Conservation (phyloP, 1,284 basidiomycete species). For the Stygiomarasmius scandens region DNA sequence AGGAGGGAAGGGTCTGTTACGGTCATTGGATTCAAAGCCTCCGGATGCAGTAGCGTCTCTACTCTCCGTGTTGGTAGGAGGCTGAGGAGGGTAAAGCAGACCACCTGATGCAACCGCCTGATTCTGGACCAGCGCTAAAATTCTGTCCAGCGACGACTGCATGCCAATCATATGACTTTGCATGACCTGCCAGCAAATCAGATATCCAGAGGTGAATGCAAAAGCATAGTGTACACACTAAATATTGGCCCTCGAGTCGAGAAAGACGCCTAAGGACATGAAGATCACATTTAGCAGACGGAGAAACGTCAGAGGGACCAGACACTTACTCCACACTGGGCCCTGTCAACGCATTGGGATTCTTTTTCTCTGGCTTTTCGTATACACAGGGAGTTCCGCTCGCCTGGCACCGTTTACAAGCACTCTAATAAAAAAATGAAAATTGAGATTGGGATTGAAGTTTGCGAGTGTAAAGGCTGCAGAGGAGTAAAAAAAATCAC, state of each 20-base stretch:
- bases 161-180: conserved; percentile 90
- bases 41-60: conserved; percentile 10
- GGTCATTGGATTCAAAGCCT: conserved; percentile 32
- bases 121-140: conserved; percentile 66
- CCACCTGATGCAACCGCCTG: conserved; percentile 39
- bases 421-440: no score
- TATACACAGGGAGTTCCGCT: conserved; percentile 86
- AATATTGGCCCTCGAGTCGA: conserved; percentile 81
- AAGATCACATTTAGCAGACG: conserved; percentile 21
- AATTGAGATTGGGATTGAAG: no score
- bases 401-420: conserved; percentile 87
- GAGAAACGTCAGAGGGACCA: conserved; percentile 14
- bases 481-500: no score
- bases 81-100: conserved; percentile 32
- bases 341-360: conserved; percentile 48
- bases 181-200: conserved; percentile 61
- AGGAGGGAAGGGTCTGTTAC: conserved; percentile 65
- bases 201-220: conserved; percentile 9
- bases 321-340: conserved; percentile 73
- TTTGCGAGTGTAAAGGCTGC: no score
- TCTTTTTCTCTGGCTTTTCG: conserved; percentile 91
- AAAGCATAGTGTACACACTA: conserved; percentile 48
- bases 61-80: conserved; percentile 1
- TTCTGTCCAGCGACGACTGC: conserved; percentile 83
- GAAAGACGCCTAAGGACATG: conserved; percentile 64